Base-by-base conservation (phyloP, 306 rosid species). In the Inga leiocalycina region DNA sequence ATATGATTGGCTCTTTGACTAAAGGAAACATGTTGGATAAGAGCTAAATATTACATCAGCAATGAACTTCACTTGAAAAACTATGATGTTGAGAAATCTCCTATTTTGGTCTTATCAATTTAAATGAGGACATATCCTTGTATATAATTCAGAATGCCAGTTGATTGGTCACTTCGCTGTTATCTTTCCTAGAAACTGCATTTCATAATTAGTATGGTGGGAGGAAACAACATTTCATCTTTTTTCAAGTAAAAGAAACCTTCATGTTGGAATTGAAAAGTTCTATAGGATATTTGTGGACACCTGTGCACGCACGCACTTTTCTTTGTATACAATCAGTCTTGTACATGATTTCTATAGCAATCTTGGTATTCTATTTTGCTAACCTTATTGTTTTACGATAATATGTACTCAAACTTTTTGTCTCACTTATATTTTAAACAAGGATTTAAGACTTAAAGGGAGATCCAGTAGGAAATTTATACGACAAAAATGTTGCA, bases 321-420 rank as follows among this genome's bases (percentile, higher is more conserved):
- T 61, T 14, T 44, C n/a, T 46, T 72, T 64, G 54, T 76, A 61
- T 61, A 34, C 62, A 17, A 10, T 49, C 61, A 56, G 78, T 70
- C 69, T 75, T 75, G 66, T 54, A 54, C 65, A 67, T 75, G 44
- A 67, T 80, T 75, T 68, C 80, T 22, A 66, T 73, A 44, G 79
- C 56, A 71, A 46, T 80, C 43, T 32, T 10, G 43, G 51, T 59
- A 80, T 13, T 84, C 81, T 45, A n/a, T 12, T 46, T 51, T 66
- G 76, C 56, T 70, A 61, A 52, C 41, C 79, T 27, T 80, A 75
- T 27, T 44, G 27, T 75, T 70, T 71, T 27, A 66, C 62, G 39
- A 76, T 32, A n/a, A 37, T 39, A 71, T 64, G n/a, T 54, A 39
- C 75, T 76, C 44, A 16, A 61, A 72, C 66, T 34, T 34, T 34